Evolutionary conservation across 495 filamentous ascomycete genomes (phyloP).

Genomic region (Neurospora sp.): DNA sequence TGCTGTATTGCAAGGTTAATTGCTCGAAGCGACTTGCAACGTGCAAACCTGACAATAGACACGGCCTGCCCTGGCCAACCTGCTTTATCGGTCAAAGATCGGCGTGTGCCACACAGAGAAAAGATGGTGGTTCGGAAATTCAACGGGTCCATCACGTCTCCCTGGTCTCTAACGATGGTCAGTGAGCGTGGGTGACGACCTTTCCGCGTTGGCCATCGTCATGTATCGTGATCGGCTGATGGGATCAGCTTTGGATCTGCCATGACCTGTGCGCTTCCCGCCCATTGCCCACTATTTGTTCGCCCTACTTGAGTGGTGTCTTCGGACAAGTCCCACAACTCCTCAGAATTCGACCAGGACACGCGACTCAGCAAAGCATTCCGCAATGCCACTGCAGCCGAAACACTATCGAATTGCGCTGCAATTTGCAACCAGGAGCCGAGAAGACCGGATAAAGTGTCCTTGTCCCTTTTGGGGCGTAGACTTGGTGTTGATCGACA

Average conservation of each 20-base stretch:
- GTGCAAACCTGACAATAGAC: not conserved
- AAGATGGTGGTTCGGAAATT: not conserved
- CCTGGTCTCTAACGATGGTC: not conserved
- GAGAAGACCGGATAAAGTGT: not conserved
- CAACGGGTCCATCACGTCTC: not conserved
- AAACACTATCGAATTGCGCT: not conserved
- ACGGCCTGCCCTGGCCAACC: not conserved
- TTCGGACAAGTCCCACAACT: not conserved
- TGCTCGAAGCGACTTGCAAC: not conserved
- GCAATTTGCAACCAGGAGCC: not conserved
- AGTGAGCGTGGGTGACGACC: not conserved
- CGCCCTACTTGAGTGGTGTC: not conserved
- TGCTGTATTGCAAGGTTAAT: not conserved
- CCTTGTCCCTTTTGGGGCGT: not conserved
- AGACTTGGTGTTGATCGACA: no score
- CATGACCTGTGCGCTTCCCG: not conserved
- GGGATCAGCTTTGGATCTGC: not conserved
- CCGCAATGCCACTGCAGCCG: not conserved
- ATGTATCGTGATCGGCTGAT: not conserved
- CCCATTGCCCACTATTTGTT: not conserved
- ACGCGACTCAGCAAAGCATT: not conserved
- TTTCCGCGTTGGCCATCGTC: not conserved
- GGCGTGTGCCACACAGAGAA: not conserved
- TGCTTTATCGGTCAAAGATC: not conserved
- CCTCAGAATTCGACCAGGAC: not conserved